Conservation (phyloP, 2,329 filamentous ascomycete species). For the Endothia cerciana region DNA sequence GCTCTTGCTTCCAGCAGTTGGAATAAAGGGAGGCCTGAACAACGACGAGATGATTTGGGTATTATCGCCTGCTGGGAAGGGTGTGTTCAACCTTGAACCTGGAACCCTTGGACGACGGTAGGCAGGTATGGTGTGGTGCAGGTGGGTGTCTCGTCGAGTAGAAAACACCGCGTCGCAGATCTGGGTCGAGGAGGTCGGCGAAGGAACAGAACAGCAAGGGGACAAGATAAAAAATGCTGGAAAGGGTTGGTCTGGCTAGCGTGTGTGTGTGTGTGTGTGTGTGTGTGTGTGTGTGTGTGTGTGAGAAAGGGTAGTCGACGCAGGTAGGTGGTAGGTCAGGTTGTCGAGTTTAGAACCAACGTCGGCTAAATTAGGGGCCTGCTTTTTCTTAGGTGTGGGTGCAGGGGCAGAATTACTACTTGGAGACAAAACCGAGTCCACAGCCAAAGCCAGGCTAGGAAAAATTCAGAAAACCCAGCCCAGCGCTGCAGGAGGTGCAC, state of each 20-base stretch:
- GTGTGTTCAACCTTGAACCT: not conserved
- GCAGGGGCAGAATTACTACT: not conserved
- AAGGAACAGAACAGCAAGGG: not conserved
- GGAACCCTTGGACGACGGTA: not conserved
- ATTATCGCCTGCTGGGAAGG: not conserved
- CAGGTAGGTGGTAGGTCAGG: not conserved
- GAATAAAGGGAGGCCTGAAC: not conserved
- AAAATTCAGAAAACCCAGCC: not conserved
- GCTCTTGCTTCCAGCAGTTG: not conserved
- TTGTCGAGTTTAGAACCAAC: not conserved
- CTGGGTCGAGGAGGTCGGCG: not conserved
- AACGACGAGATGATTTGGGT: not conserved
- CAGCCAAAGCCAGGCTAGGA: not conserved
- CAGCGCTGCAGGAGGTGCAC: not conserved
- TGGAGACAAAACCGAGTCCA: not conserved
- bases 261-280: too few species aligned
- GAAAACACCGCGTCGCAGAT: not conserved
- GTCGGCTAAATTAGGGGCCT: not conserved
- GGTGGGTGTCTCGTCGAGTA: not conserved
- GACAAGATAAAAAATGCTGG: not conserved
- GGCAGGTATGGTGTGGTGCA: constrained; percentile 2
- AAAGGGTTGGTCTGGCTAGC: not conserved
- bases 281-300: too few species aligned
- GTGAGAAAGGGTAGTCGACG: not conserved
- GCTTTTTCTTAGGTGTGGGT: not conserved